These are phyloP conservation scores for Fraxinus excelsior DNA, from an alignment of 257 asterid genomes.

Conservation along the genomic window DNA sequence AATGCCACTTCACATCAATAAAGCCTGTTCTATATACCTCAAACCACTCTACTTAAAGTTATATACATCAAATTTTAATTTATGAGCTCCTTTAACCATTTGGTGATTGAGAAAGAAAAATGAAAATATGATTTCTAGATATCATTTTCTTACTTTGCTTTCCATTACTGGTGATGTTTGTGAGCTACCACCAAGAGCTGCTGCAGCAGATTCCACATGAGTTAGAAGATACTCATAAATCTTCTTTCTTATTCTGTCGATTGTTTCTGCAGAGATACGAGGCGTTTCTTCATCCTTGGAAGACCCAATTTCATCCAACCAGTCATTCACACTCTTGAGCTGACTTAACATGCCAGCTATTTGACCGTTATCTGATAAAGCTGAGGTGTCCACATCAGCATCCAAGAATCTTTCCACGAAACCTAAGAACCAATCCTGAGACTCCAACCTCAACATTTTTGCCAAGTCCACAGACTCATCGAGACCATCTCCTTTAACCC, in stretches of 20 bases:
- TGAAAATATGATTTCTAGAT: background rate
- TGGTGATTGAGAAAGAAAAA: constrained; percentile 14
- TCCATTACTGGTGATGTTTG: constrained; percentile 48
- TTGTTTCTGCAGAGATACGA: constrained; percentile 60
- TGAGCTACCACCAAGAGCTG: constrained; percentile 78
- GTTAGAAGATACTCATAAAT: constrained; percentile 95
- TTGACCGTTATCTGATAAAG: constrained; percentile 83
- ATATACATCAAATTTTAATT: constrained; percentile 21
- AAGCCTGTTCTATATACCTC: constrained; percentile 12
- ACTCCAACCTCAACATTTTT: constrained; percentile 54
- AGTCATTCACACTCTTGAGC: constrained; percentile 92
- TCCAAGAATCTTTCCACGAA: constrained; percentile 93
- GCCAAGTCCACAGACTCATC: constrained; percentile 85
- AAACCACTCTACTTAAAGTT: constrained; percentile 9
- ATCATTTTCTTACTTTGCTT: constrained; percentile 35
- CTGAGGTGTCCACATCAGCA: constrained; percentile 68
- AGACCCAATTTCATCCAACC: constrained; percentile 82
- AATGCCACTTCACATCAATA: background rate
- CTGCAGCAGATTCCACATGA: constrained; percentile 97
- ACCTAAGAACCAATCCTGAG: constrained; percentile 93
- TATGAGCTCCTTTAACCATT: constrained; percentile 29
- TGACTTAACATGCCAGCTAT: constrained; percentile 93
- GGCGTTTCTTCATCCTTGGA: constrained; percentile 64
- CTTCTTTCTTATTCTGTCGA: constrained; percentile 90
- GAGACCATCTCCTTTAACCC: constrained; percentile 85